phyloP scores from a whole-genome alignment of 352 stramenopile species.

The Salisapilia sapeloensis region DNA sequence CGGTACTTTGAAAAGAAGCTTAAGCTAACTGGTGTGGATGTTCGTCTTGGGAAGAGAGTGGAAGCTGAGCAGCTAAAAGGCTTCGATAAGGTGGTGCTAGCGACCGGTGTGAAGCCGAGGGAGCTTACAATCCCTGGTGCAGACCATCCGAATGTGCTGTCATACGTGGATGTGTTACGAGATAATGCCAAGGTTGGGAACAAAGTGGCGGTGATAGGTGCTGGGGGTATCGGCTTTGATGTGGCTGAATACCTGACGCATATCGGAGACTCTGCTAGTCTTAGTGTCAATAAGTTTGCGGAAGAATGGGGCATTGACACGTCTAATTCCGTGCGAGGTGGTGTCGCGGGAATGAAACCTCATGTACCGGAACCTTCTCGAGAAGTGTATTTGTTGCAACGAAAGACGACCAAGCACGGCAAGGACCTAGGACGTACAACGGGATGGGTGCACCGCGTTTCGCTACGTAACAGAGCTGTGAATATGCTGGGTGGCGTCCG shows the following conservation, averaged over 20 bases:
- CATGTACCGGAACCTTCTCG: conserved; percentile 24
- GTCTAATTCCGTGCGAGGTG: conserved; percentile 62
- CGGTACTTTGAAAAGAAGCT: conserved; percentile 89
- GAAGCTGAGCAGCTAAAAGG: conserved; percentile 27
- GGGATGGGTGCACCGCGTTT: conserved; percentile 93
- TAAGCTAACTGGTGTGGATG: conserved; percentile 68
- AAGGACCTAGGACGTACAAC: conserved; percentile 90
- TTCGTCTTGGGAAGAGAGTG: conserved; percentile 47
- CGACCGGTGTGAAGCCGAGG: conserved; percentile 88
- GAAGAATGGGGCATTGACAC: conserved; percentile 92
- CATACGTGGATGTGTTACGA: conserved; percentile 92
- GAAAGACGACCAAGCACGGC: conserved; percentile 88
- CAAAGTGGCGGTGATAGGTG: conserved; percentile 90
- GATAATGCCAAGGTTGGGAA: conserved; percentile 79
- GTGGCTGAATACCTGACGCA: conserved; percentile 91
- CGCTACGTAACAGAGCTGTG: conserved; percentile 82
- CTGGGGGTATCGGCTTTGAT: conserved; percentile 97
- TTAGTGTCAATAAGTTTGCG: conserved; percentile 75
- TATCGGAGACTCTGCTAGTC: conserved; percentile 36
- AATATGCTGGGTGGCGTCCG: conserved; percentile 87
- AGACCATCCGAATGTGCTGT: conserved; percentile 84
- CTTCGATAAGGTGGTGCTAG: conserved; percentile 90
- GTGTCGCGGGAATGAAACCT: conserved; percentile 40
- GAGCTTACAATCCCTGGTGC: conserved; percentile 75
- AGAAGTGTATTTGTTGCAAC: conserved; percentile 90